Evolutionary conservation across 2,329 filamentous ascomycete genomes (phyloP).

Genomic region (Colletotrichum godetiae): DNA sequence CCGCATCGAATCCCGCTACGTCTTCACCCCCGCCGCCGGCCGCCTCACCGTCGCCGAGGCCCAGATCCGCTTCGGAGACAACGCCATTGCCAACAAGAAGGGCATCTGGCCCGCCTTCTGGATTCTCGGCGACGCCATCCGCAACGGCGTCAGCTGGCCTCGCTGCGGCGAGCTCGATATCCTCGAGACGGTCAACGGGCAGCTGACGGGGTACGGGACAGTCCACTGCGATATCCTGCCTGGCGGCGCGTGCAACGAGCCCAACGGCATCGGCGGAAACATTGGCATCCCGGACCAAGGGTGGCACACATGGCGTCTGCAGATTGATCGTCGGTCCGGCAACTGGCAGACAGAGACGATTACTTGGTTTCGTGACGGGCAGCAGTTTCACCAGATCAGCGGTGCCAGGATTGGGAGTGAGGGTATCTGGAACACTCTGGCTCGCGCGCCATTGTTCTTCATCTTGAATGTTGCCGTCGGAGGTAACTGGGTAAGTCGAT

Average conservation of each 20-base stretch:
- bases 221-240: slow-evolving; percentile 57
- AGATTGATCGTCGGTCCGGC: slow-evolving; percentile 56
- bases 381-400: slow-evolving; percentile 54
- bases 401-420: slow-evolving; percentile 54
- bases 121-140: slow-evolving; percentile 60
- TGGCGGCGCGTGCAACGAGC: slow-evolving; percentile 61
- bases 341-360: slow-evolving; percentile 60
- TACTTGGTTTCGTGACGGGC: slow-evolving; percentile 60
- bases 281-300: slow-evolving; percentile 53
- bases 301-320: slow-evolving; percentile 61
- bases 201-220: slow-evolving; percentile 57
- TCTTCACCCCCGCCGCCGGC: slow-evolving; percentile 56
- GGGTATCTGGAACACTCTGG: slow-evolving; percentile 56
- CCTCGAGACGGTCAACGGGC: slow-evolving; percentile 61
- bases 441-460: slow-evolving; percentile 55
- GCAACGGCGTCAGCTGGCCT: slow-evolving; percentile 59
- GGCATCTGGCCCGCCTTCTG: slow-evolving; percentile 67
- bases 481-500: slow-evolving; percentile 52
- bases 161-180: slow-evolving; percentile 63
- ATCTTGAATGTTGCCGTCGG: slow-evolving; percentile 62
- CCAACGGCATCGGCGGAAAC: slow-evolving; percentile 50
- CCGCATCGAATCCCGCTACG: slow-evolving; percentile 59
- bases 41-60: slow-evolving; percentile 56
- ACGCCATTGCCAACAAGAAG: slow-evolving; percentile 50
- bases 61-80: slow-evolving; percentile 55